Conservation (phyloP, 495 filamentous ascomycete species). For the Aspergillus cavernicola region DNA sequence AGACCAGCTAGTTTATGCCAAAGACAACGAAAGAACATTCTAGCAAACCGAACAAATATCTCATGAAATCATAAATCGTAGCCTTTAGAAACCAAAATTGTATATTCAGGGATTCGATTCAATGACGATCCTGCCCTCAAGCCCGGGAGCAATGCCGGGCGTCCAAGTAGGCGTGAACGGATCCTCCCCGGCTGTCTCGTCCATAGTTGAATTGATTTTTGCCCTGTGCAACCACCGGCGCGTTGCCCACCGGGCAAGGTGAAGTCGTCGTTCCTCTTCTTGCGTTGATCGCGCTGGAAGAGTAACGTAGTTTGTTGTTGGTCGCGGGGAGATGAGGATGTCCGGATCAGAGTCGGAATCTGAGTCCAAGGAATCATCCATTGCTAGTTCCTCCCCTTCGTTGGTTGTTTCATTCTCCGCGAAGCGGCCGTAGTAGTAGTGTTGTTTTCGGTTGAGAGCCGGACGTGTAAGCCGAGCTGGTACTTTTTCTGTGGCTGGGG, state of each 20-base stretch:
- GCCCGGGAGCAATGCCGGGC: slow-evolving; percentile 64
- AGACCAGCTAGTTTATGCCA: too few species aligned
- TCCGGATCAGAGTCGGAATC: slow-evolving; percentile 46
- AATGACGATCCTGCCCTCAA: slow-evolving; percentile 71
- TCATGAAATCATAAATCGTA: slow-evolving; percentile 11
- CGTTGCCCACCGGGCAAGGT: slow-evolving; percentile 57
- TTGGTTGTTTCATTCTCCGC: slow-evolving; percentile 25
- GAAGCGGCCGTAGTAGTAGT: slow-evolving; percentile 43
- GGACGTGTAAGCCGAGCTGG: slow-evolving; percentile 14
- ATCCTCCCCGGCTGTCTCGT: slow-evolving; percentile 44
- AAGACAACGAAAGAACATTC: not conserved
- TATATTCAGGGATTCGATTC: slow-evolving; percentile 14
- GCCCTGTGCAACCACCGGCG: slow-evolving; percentile 73
- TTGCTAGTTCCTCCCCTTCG: slow-evolving; percentile 9
- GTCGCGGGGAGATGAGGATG: slow-evolving; percentile 32
- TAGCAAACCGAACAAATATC: too few species aligned
- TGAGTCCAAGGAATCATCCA: slow-evolving; percentile 39
- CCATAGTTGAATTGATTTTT: slow-evolving; percentile 43
- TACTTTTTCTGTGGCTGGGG: slow-evolving; percentile 31
- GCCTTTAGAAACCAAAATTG: not conserved
- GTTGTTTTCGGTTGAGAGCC: slow-evolving; percentile 22
- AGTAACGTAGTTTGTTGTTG: slow-evolving; percentile 40
- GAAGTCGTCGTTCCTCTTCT: slow-evolving; percentile 38
- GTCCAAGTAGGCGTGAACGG: slow-evolving; percentile 71
- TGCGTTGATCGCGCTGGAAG: slow-evolving; percentile 32